These are phyloP conservation scores for Colletotrichum australisinense DNA, from an alignment of 2,329 filamentous ascomycete species.

Conservation along the genomic window DNA sequence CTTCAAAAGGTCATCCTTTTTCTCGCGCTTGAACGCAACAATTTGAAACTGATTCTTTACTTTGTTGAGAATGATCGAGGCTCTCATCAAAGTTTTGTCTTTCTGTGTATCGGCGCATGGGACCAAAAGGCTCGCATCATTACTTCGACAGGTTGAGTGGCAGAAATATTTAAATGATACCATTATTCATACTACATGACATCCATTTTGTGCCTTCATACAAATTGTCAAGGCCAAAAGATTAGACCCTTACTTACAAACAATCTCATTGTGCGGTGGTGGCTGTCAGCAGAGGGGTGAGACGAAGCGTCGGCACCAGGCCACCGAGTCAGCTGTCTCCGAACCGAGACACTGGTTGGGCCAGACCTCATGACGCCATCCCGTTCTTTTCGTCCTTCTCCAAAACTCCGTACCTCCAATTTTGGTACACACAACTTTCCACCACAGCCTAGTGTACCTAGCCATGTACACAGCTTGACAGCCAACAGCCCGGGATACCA, in stretches of 20 bases:
- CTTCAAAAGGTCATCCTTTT: neutral
- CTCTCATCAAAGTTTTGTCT: too few relatives aligned
- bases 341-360: conserved; percentile 12
- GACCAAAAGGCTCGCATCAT: neutral
- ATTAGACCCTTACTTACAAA: neutral
- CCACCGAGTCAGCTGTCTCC: conserved; percentile 12
- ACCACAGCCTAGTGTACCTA: neutral
- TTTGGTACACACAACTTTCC: neutral
- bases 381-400: neutral
- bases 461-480: neutral
- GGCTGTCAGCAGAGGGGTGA: neutral
- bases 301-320: conserved; percentile 12
- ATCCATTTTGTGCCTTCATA: too few relatives aligned
- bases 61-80: too few relatives aligned
- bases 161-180: neutral
- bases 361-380: conserved; percentile 18
- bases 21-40: neutral
- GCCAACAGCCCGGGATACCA: neutral
- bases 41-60: too few relatives aligned
- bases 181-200: too few relatives aligned
- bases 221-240: neutral
- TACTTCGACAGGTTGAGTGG: neutral
- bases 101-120: too few relatives aligned
- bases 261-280: neutral
- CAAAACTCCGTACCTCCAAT: neutral